A percentile compares a stretch with the other conserved stretches of the same genome.
phyloP scores from a whole-genome alignment of 305 asterid species.

The Rubia peregrina region DNA sequence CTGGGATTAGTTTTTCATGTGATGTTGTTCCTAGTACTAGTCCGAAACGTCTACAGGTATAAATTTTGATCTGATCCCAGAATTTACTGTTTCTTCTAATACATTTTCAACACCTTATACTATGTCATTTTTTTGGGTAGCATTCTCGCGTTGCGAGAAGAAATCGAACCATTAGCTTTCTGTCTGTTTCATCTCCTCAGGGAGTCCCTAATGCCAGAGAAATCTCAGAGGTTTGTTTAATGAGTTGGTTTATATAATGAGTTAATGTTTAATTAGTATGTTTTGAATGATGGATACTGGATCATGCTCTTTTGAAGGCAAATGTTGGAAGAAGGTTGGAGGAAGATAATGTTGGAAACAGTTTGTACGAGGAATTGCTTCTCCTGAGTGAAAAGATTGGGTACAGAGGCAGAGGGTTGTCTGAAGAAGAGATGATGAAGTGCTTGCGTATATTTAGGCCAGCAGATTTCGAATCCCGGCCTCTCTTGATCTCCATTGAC shows the following conservation, averaged over 20 bases:
- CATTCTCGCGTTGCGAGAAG: constrained; percentile 34
- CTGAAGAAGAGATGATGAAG: constrained; percentile 39
- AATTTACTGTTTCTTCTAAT: neutral
- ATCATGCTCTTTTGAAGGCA: constrained; percentile 34
- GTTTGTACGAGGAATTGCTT: constrained; percentile 62
- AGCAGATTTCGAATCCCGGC: constrained; percentile 14
- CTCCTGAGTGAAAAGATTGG: constrained; percentile 53
- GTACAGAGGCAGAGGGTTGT: constrained; percentile 45
- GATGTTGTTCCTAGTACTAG: constrained; percentile 41
- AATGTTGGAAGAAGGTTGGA: constrained; percentile 26
- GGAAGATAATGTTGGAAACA: constrained; percentile 31
- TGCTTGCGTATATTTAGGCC: constrained; percentile 33
- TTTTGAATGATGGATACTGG: constrained; percentile 21
- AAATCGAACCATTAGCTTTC: constrained; percentile 17
- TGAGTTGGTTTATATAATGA: neutral
- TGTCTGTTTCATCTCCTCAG: constrained; percentile 13
- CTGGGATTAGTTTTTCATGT: constrained; percentile 52
- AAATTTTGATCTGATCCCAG: neutral
- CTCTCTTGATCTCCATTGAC: constrained; percentile 18
- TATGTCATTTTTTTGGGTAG: constrained; percentile 16
- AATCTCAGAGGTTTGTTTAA: constrained; percentile 30
- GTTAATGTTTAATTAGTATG: neutral
- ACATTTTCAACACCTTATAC: neutral
- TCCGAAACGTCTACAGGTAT: constrained; percentile 37
- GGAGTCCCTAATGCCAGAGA: constrained; percentile 18